Percentiles rank a stretch among this genome's conserved stretches.
Evolutionary conservation across 2,329 filamentous ascomycete species (phyloP).

Genomic region (Bipolaris cookei): DNA sequence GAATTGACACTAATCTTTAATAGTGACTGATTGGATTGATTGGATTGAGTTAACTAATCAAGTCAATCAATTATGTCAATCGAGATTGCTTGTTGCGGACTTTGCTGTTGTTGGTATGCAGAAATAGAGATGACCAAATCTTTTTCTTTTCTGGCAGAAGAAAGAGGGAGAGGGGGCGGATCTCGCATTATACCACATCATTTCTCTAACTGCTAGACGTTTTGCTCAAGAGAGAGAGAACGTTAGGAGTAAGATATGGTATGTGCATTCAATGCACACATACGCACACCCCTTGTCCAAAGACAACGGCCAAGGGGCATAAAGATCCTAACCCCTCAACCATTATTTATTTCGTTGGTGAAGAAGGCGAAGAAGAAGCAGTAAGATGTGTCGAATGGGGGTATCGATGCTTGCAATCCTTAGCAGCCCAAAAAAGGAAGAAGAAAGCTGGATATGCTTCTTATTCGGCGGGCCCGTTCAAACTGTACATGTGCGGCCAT

Average conservation of each 20-base stretch:
- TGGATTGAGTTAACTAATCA: neutral
- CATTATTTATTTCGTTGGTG: neutral
- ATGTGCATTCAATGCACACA: no score
- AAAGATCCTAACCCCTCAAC: neutral
- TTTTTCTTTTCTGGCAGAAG: conserved; percentile 1
- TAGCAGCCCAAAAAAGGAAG: conserved; percentile 4
- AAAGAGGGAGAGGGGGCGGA: neutral
- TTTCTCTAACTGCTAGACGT: neutral
- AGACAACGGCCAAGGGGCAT: neutral
- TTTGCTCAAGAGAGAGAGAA: no score
- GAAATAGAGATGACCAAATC: conserved; percentile 12
- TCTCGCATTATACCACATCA: neutral
- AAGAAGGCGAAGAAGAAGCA: neutral
- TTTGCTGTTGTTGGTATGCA: neutral
- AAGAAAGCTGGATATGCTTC: neutral
- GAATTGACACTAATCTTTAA: neutral
- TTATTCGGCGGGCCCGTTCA: neutral
- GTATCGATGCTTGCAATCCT: conserved; percentile 36
- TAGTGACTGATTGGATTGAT: neutral
- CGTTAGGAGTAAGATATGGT: no score
- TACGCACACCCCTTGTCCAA: neutral
- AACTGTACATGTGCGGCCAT: neutral
- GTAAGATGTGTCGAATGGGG: conserved; percentile 11
- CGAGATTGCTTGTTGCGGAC: neutral
- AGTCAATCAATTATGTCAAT: neutral